Conservation (phyloP, 148 eudicot genomes). For the Rhododendron ovatum region DNA sequence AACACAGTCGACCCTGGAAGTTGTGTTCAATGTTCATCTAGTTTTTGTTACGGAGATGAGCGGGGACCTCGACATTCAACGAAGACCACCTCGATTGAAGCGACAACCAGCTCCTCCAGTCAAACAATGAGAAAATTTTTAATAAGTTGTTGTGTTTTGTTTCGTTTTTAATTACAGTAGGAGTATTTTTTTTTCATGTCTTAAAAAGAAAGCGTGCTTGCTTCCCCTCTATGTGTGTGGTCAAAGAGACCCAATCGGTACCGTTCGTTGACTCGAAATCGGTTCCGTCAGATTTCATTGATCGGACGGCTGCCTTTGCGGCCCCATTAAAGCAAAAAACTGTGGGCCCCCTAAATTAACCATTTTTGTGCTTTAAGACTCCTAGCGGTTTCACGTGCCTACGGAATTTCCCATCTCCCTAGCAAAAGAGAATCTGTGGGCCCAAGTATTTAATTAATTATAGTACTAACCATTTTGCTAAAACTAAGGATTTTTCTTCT, state of each 20-base stretch:
- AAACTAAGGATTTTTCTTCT: too few species aligned
- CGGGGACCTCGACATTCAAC: constrained; percentile 5
- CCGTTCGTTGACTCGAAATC: not conserved
- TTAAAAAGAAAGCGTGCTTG: not conserved
- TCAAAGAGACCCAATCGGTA: constrained; percentile 3
- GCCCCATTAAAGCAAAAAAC: not conserved
- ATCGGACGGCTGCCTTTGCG: not conserved
- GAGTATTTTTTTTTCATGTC: too few species aligned
- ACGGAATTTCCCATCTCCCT: not conserved
- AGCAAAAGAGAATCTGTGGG: not conserved
- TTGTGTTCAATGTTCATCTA: too few species aligned
- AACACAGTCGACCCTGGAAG: too few species aligned
- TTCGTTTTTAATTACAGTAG: too few species aligned
- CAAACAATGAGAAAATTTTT: constrained; percentile 22
- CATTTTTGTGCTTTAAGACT: not conserved
- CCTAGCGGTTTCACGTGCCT: not conserved
- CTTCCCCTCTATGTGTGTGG: not conserved
- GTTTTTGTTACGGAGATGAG: not conserved
- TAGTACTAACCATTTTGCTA: too few species aligned
- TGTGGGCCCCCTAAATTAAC: not conserved
- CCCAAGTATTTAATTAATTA: not conserved
- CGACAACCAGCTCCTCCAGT: constrained; percentile 35
- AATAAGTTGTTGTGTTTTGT: not conserved
- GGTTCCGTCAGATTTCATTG: not conserved
- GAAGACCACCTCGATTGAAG: constrained; percentile 32